Conservation (phyloP, 2,329 filamentous ascomycete genomes). For the Ophiostoma pallidulum region DNA sequence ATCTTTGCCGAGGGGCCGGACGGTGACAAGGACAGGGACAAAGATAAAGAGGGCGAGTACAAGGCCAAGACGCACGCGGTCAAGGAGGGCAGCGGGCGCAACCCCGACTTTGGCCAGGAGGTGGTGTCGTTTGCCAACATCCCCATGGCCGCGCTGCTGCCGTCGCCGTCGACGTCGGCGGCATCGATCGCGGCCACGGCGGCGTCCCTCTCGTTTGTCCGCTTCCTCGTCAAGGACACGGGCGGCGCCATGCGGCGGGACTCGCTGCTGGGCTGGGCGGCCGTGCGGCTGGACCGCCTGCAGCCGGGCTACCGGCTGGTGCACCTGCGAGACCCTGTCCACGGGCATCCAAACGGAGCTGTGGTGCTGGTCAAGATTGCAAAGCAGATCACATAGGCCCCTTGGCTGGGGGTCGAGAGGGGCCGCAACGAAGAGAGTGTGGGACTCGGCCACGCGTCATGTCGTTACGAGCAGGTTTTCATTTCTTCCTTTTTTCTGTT, state of each 20-base stretch:
- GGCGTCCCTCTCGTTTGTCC: slow-evolving; percentile 61
- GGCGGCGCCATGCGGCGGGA: slow-evolving; percentile 67
- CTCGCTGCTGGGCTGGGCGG: slow-evolving; percentile 77
- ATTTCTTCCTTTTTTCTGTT: too few species aligned
- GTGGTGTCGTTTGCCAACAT: slow-evolving; percentile 47
- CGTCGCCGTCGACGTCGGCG: slow-evolving; percentile 13
- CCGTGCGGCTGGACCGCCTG: slow-evolving; percentile 73
- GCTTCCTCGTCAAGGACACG: slow-evolving; percentile 73
- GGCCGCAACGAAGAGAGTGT: too few species aligned
- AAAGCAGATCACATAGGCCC: slow-evolving; percentile 44
- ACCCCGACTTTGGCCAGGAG: slow-evolving; percentile 55
- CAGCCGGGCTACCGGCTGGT: slow-evolving; percentile 68
- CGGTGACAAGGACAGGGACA: slow-evolving; percentile 30
- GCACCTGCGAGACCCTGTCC: slow-evolving; percentile 56
- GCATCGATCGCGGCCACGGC: slow-evolving; percentile 45
- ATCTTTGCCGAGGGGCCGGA: slow-evolving; percentile 6
- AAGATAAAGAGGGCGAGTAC: slow-evolving; percentile 47
- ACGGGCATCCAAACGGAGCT: slow-evolving; percentile 57
- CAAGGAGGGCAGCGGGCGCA: slow-evolving; percentile 28
- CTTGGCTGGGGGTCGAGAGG: too few species aligned
- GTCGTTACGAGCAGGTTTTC: too few species aligned
- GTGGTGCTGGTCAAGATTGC: slow-evolving; percentile 64
- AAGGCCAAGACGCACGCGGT: slow-evolving; percentile 37
- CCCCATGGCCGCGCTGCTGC: slow-evolving; percentile 25
- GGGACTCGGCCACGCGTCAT: too few species aligned